Evolutionary conservation across 2,329 filamentous ascomycete genomes (phyloP).

Genomic region (Orbilia oligospora): DNA sequence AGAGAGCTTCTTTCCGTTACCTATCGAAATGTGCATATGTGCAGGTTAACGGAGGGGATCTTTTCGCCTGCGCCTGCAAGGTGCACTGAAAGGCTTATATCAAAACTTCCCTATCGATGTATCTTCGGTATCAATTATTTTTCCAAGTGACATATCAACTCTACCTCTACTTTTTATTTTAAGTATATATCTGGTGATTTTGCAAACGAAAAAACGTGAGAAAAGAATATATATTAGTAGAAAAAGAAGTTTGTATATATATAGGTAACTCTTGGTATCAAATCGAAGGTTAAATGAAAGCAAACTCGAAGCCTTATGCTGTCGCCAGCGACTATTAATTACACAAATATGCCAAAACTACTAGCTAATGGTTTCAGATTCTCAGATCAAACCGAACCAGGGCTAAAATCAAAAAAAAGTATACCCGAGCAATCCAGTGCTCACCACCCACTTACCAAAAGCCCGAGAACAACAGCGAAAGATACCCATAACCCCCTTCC

Average conservation of each 20-base stretch:
- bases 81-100: constrained; percentile 23
- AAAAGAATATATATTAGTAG: no score
- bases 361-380: not conserved
- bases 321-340: constrained; percentile 32
- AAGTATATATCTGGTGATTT: no score
- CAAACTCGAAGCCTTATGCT: not conserved
- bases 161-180: no score
- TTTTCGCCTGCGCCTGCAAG: constrained; percentile 29
- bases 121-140: no score
- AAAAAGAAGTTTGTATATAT: not conserved
- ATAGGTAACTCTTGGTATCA: constrained; percentile 31
- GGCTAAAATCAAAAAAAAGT: not conserved
- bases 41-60: not conserved
- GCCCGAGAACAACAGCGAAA: not conserved
- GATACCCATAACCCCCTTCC: constrained; percentile 23
- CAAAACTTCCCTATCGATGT: not conserved
- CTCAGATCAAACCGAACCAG: not conserved
- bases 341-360: not conserved
- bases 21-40: not conserved
- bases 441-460: constrained; percentile 32
- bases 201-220: no score
- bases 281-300: not conserved
- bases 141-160: no score
- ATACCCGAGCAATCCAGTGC: not conserved
- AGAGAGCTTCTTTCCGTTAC: not conserved